Percentiles rank a stretch among this genome's conserved stretches.
phyloP scores from a whole-genome alignment of 2,329 filamentous ascomycete species.

The Alternaria triticimaculans region DNA sequence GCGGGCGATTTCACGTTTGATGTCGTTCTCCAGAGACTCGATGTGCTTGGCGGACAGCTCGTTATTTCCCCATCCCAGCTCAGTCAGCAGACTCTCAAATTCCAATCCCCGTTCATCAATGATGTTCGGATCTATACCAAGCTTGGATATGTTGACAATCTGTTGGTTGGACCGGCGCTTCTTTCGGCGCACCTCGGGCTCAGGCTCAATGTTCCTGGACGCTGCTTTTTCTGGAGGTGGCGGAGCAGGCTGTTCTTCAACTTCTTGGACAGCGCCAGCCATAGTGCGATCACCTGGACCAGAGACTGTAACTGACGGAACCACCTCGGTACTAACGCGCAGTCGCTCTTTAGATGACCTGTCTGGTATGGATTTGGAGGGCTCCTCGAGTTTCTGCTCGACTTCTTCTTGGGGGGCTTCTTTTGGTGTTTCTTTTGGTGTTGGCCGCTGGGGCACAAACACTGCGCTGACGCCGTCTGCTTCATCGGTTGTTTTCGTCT shows the following conservation, averaged over 20 bases:
- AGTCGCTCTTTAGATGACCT: conserved; percentile 38
- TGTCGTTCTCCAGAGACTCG: conserved; percentile 79
- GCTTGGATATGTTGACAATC: conserved; percentile 74
- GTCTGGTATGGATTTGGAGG: conserved; percentile 30
- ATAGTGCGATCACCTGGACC: conserved; percentile 35
- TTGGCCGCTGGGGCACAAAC: conserved; percentile 69
- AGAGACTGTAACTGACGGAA: conserved; percentile 46
- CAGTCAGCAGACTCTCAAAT: conserved; percentile 81
- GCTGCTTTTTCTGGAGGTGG: conserved; percentile 43
- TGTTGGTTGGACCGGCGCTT: conserved; percentile 75
- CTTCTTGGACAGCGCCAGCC: conserved; percentile 22
- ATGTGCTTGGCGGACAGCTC: conserved; percentile 76
- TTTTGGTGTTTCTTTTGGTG: conserved; percentile 33
- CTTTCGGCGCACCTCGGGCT: conserved; percentile 61
- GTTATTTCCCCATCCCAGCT: conserved; percentile 87
- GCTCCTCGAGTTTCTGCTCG: conserved; percentile 36
- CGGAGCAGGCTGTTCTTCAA: conserved; percentile 44
- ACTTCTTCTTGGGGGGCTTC: conserved; percentile 33
- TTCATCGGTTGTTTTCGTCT: conserved; percentile 66
- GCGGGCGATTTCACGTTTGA: conserved; percentile 86
- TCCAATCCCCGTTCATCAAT: conserved; percentile 78
- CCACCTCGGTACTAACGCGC: conserved; percentile 39
- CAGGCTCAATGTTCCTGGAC: conserved; percentile 23
- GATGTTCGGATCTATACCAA: conserved; percentile 79
- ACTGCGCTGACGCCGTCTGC: conserved; percentile 91